Base-by-base conservation (phyloP, 176 grass and related monocot genomes). In the Pharus latifolius region DNA sequence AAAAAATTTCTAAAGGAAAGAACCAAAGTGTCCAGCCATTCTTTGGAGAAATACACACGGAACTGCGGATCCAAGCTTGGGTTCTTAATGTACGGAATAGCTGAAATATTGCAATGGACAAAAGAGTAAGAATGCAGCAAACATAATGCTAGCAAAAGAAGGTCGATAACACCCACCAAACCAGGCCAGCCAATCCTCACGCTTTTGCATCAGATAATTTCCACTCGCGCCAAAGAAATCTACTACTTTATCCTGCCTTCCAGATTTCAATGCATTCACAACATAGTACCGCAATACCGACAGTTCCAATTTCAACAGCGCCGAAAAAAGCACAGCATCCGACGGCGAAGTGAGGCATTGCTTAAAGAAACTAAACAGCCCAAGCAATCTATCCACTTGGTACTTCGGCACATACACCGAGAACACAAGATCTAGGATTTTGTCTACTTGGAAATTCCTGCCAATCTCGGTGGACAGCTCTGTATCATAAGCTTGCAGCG, bases 21-120 rank as follows among this genome's bases (percentile, higher is more conserved):
- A 92, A 80, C 38, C 86, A 97, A 78, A 50, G 86, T 80, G 55
- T 97, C 86, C 33, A 70, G 72, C 89, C 94, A 92, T 75, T 97
- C 94, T 81, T 97, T 97, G 52, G 94, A 97, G 74, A 92, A 97
- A 83, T 97, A 97, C 26, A 90, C 82, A 56, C 80, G 83, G 66
- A 97, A 97, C 41, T 97, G 94, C 24, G 94, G 89, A 83, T 97
- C 94, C 84, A 92, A 69, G 67, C 67, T 80, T 73, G 94, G 94
- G 46, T 75, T 90, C 48, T 84, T 85, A 64, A 97, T 74, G 82
- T 92, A 97, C 19, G 94, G 86, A 82, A 90, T 90, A 87, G 85
- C 94, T 97, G 94, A 77, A n/a, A 89, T 47, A 76, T 70, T 60
- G 54, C 30, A 22, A 59, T 82, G 31, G 67, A 75, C 45, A 84